Evolutionary conservation across 768 basidiomycete genomes (phyloP).

Genomic region (Auriscalpium vulgare): DNA sequence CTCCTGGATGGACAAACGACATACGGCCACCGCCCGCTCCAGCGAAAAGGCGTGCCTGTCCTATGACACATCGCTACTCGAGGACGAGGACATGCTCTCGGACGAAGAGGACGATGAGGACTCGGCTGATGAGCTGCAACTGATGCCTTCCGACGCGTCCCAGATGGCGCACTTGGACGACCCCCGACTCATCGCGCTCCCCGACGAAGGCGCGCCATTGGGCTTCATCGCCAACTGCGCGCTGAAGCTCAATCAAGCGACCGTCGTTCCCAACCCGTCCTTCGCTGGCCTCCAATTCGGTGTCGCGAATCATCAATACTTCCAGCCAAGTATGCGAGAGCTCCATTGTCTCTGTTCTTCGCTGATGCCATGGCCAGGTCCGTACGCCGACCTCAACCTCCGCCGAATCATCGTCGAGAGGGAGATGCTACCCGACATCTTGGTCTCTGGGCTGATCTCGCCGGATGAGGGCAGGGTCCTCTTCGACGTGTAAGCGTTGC

Average conservation of each 20-base stretch:
- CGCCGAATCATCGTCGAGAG: slow-evolving; percentile 26
- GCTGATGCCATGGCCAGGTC: slow-evolving; percentile 13
- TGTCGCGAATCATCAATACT: slow-evolving; percentile 12
- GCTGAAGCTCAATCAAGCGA: background rate
- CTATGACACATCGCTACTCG: slow-evolving; percentile 24
- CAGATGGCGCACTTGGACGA: background rate
- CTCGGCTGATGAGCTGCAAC: slow-evolving; percentile 6
- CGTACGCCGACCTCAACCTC: slow-evolving; percentile 22
- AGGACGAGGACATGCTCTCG: slow-evolving; percentile 21
- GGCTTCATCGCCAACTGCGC: slow-evolving; percentile 13
- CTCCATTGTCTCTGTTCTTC: background rate
- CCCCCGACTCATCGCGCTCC: background rate
- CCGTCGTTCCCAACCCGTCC: background rate
- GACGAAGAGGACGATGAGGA: slow-evolving; percentile 16
- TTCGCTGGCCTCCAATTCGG: slow-evolving; percentile 1
- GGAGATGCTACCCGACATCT: slow-evolving; percentile 24
- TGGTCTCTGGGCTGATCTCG: slow-evolving; percentile 24
- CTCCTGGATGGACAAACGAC: slow-evolving; percentile 23
- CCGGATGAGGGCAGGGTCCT: slow-evolving; percentile 21
- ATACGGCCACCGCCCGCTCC: slow-evolving; percentile 13
- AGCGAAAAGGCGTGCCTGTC: slow-evolving; percentile 15
- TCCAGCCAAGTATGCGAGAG: slow-evolving; percentile 8
- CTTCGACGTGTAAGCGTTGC: slow-evolving; percentile 22
- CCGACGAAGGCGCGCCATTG: slow-evolving; percentile 3
- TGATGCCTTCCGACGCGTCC: slow-evolving; percentile 4